Evolutionary conservation across 2,329 filamentous ascomycete species (phyloP), one percentile per base, ranked within the genome.

Genomic region (Golovinomyces cichoracearum): DNA sequence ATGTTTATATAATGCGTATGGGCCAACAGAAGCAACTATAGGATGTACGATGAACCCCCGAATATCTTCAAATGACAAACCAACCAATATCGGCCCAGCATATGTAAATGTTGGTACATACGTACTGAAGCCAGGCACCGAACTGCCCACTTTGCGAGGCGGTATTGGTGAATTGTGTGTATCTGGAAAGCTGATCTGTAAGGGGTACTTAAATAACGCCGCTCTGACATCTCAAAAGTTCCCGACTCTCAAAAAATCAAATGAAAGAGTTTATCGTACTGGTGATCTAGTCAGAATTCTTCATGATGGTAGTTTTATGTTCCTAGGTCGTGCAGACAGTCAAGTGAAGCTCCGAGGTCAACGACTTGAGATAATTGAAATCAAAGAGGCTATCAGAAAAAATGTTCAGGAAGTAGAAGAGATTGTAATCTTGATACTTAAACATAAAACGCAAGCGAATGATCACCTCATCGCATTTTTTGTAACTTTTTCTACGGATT

Each of bases 301-400:
- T 6, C 70, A 84, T 48, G 80, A 94, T 60, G 77, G 75, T 0
- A 83, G 79, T 40, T 86, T 93, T 54, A 80, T 88, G 49, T 94
- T 94, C 58, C 68, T 92, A 1, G 86, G 88, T 2, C 74, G 88
- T 13, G 80, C 80, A 5, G 88, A 95, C 58, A 84, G 93, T 49
- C 86, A 95, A 62, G 78, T 93, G 53, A 95, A 95, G 61, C 70
- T 94, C 2, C 76, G 88, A 10, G 86, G 86, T 0, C 86, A 94
- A 60, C 71, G 86, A 13, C 70, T 95, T 0, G 88, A 95, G 58
- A 80, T 93, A 51, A 82, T 80, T 0, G 86, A 95, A 64, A 93
- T 94, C 61, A 90, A 93, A 55, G 78, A 86, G 45, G 74, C 80
- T 7, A 83, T 93, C 56, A 38, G 17, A 15, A 75, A 74, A 19